Percentiles rank a stretch among this genome's conserved stretches.
These are phyloP conservation scores for Tolypocladium album DNA, from an alignment of 2,329 filamentous ascomycete species.

Conservation along the genomic window DNA sequence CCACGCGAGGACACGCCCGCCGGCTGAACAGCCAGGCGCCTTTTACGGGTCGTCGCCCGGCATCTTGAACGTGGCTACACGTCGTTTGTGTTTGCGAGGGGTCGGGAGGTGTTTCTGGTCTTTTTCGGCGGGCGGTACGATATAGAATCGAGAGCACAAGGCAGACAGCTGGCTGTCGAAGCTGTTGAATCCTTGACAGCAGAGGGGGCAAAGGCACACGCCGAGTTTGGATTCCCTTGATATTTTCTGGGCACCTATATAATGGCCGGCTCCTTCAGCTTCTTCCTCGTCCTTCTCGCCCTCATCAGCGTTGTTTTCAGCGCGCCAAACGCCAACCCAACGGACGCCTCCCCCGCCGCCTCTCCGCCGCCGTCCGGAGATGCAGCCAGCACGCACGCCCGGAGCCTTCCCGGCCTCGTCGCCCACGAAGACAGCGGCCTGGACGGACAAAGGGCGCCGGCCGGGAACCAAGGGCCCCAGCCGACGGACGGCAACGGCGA, in stretches of 20 bases:
- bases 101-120: too few relatives aligned
- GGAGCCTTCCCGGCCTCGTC: not conserved
- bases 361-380: not conserved
- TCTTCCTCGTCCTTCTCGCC: not conserved
- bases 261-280: not conserved
- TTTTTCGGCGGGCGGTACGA: not conserved
- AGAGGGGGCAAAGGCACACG: not conserved
- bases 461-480: not conserved
- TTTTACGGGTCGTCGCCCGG: too few relatives aligned
- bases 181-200: not conserved
- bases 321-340: not conserved
- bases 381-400: not conserved
- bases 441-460: not conserved
- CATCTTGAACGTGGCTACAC: not conserved
- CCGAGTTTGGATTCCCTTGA: not conserved
- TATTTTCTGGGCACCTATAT: too few relatives aligned
- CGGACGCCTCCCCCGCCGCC: not conserved
- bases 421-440: not conserved
- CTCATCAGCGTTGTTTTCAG: not conserved
- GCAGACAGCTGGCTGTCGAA: not conserved
- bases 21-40: too few relatives aligned
- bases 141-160: not conserved
- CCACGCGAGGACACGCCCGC: too few relatives aligned
- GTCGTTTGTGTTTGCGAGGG: too few relatives aligned
- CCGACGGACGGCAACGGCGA: not conserved